These are phyloP conservation scores for Chlorella variabilis DNA, from an alignment of 163 green algal genomes.

Conservation along the genomic window DNA sequence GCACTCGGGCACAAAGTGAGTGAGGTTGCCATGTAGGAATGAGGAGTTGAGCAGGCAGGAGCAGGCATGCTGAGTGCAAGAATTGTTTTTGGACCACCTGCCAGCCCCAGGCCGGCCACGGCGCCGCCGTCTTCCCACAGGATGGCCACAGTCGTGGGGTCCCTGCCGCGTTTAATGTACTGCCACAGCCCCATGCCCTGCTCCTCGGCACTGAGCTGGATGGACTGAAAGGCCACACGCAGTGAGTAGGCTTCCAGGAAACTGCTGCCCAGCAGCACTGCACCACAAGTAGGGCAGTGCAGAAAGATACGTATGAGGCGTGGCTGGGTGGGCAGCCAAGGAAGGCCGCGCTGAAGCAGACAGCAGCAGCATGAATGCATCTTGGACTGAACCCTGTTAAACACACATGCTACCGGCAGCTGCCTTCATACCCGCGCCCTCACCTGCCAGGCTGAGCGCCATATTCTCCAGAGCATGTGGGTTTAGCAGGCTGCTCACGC, in stretches of 20 bases:
- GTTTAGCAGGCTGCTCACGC: conserved; percentile 73
- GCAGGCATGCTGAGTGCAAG: too few relatives aligned
- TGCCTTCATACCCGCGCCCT: too few relatives aligned
- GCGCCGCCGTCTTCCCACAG: conserved; percentile 64
- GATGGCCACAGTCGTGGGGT: conserved; percentile 79
- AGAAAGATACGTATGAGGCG: too few relatives aligned
- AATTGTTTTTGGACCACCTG: too few relatives aligned
- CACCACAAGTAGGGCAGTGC: neutral
- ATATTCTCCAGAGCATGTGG: conserved; percentile 54
- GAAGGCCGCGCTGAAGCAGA: neutral
- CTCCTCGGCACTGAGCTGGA: conserved; percentile 59
- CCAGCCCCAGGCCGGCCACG: conserved; percentile 82
- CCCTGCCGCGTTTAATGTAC: conserved; percentile 71
- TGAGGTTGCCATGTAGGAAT: neutral
- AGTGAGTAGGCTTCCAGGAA: conserved; percentile 88
- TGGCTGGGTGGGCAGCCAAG: neutral
- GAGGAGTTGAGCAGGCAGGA: too few relatives aligned
- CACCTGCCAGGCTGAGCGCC: conserved; percentile 38
- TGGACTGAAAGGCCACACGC: conserved; percentile 72
- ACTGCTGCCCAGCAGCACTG: conserved; percentile 80
- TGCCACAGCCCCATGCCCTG: conserved; percentile 65
- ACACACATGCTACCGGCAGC: too few relatives aligned
- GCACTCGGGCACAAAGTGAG: conserved; percentile 19
- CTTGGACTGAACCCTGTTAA: too few relatives aligned
- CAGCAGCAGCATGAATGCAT: too few relatives aligned